These are phyloP conservation scores for Emmonsiellopsis sp. DNA, from an alignment of 2,329 filamentous ascomycete species.

Conservation along the genomic window DNA sequence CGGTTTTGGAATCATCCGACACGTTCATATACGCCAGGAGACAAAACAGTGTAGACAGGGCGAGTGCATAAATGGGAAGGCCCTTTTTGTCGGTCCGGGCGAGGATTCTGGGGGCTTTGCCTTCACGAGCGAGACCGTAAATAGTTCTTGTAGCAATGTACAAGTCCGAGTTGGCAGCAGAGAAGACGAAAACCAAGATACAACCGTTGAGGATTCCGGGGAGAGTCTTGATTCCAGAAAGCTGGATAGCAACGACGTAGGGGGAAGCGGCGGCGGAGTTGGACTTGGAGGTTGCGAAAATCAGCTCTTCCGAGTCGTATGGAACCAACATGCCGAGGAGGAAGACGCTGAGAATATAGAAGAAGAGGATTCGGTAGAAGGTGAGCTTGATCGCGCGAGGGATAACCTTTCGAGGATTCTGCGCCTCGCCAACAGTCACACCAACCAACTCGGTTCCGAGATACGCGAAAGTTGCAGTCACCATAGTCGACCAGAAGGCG, in stretches of 20 bases:
- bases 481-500: constrained; percentile 52
- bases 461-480: constrained; percentile 29
- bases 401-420: constrained; percentile 43
- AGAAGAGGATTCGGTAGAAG: constrained; percentile 47
- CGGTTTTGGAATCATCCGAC: constrained; percentile 24
- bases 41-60: constrained; percentile 30
- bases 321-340: constrained; percentile 55
- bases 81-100: constrained; percentile 54
- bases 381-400: constrained; percentile 45
- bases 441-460: constrained; percentile 41
- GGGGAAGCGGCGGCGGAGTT: constrained; percentile 52
- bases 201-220: constrained; percentile 67
- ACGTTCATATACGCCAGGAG: constrained; percentile 38
- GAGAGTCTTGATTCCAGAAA: constrained; percentile 57
- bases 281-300: constrained; percentile 18
- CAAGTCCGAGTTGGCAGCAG: constrained; percentile 58
- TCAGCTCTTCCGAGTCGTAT: constrained; percentile 56
- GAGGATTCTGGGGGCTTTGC: constrained; percentile 63
- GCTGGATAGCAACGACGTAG: constrained; percentile 62
- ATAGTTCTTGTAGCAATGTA: constrained; percentile 58
- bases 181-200: constrained; percentile 63
- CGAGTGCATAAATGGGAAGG: constrained; percentile 35
- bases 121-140: constrained; percentile 67
- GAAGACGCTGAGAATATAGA: constrained; percentile 49
- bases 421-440: constrained; percentile 47